phyloP scores from a whole-genome alignment of 441 rosid species.

The Eutrema salsugineum region DNA sequence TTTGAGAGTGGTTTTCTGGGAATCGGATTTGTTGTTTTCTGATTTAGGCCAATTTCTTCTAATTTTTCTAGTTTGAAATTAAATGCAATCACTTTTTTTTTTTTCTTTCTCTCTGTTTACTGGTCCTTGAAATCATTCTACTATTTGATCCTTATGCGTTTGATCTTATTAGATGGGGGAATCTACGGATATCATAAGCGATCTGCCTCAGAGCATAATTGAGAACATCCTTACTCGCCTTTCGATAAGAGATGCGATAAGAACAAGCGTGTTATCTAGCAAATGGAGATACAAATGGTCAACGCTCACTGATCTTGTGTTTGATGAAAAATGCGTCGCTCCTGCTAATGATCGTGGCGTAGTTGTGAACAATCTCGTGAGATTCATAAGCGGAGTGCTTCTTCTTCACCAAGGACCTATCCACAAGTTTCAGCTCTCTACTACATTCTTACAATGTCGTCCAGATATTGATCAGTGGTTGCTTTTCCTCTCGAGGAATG shows the following conservation, averaged over 20 bases:
- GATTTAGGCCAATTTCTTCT: background rate
- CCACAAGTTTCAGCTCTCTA: constrained; percentile 80
- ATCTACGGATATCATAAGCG: constrained; percentile 47
- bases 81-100: background rate
- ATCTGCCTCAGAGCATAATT: constrained; percentile 65
- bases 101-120: background rate
- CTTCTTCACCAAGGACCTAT: constrained; percentile 93
- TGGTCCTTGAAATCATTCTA: background rate
- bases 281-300: constrained; percentile 91
- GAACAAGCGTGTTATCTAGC: constrained; percentile 67
- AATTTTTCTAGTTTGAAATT: background rate
- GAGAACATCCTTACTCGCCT: constrained; percentile 68
- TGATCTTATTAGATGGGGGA: constrained; percentile 44
- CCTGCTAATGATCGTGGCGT: constrained; percentile 30
- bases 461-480: constrained; percentile 91
- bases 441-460: constrained; percentile 54
- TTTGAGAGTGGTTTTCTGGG: background rate
- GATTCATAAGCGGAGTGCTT: constrained; percentile 62
- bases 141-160: background rate
- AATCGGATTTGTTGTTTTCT: background rate
- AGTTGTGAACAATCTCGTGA: constrained; percentile 49
- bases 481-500: constrained; percentile 81
- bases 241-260: constrained; percentile 70
- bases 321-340: constrained; percentile 60
- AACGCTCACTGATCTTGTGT: constrained; percentile 55